phyloP scores from a whole-genome alignment of 352 stramenopile species.

The Pythium volutum region DNA sequence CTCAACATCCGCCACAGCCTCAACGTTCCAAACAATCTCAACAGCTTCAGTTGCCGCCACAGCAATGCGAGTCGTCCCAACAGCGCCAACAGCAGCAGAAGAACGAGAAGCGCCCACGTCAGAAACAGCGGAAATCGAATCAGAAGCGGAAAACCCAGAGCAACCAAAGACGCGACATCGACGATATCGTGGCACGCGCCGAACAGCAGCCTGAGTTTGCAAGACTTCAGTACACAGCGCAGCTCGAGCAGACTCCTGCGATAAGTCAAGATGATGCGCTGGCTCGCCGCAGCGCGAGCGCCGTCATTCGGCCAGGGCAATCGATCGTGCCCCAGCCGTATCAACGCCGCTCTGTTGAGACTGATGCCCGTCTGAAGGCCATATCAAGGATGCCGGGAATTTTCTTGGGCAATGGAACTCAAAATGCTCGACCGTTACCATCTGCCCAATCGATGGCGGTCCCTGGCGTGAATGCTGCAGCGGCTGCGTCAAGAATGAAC shows the following conservation, averaged over 20 bases:
- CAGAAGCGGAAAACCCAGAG: constrained; percentile 1
- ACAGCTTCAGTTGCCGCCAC: not conserved
- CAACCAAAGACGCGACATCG: constrained; percentile 1
- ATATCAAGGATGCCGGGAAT: not conserved
- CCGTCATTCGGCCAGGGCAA: constrained; percentile 22
- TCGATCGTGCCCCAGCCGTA: constrained; percentile 25
- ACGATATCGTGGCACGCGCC: not conserved
- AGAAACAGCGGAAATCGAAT: not conserved
- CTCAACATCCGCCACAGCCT: not conserved
- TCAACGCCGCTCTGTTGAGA: constrained; percentile 1
- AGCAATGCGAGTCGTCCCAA: not conserved
- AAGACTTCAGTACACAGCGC: not conserved
- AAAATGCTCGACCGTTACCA: not conserved
- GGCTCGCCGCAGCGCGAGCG: constrained; percentile 1
- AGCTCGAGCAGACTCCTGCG: not conserved
- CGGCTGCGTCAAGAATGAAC: not conserved
- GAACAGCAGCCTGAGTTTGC: constrained; percentile 4
- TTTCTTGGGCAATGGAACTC: not conserved
- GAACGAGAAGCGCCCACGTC: not conserved
- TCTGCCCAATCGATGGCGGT: not conserved
- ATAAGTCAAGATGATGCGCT: not conserved
- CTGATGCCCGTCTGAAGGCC: constrained; percentile 10
- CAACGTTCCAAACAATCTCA: not conserved
- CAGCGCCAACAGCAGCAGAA: not conserved
- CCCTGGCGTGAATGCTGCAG: not conserved